phyloP scores from a whole-genome alignment of 306 rosid genomes.

The Hylodesmum podocarpum region DNA sequence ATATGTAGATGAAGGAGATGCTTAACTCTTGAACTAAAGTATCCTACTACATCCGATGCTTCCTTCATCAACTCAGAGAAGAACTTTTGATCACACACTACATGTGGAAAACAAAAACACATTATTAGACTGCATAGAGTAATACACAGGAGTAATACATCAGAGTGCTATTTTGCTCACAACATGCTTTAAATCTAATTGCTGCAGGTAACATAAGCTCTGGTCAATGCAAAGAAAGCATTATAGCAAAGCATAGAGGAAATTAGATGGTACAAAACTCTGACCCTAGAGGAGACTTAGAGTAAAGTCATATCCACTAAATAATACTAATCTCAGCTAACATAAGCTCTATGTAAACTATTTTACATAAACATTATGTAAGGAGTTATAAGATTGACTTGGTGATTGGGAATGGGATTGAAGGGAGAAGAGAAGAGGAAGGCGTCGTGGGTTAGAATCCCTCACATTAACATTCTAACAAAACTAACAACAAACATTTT shows the following conservation, averaged over 20 bases:
- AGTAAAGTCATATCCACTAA: neutral
- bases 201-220: neutral
- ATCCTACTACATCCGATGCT: constrained; percentile 66
- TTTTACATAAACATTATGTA: constrained; percentile 19
- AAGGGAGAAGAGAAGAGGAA: too few species aligned
- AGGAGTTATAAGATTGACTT: too few species aligned
- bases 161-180: neutral
- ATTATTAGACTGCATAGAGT: constrained; percentile 18
- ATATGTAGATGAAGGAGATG: constrained; percentile 81
- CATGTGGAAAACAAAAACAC: constrained; percentile 19
- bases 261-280: neutral
- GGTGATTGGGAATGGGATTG: too few species aligned
- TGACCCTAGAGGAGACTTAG: neutral
- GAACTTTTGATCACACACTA: constrained; percentile 75
- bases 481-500: too few species aligned
- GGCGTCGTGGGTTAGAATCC: too few species aligned
- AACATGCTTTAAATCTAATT: constrained; percentile 4
- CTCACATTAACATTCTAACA: too few species aligned
- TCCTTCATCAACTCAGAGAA: constrained; percentile 87
- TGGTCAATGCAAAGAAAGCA: constrained; percentile 9
- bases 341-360: neutral
- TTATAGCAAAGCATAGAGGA: neutral
- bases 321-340: neutral
- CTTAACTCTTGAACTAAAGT: constrained; percentile 72
- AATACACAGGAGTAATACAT: neutral